Evolutionary conservation across 2,329 filamentous ascomycete species (phyloP).

Genomic region (Pseudogymnoascus verrucosus): DNA sequence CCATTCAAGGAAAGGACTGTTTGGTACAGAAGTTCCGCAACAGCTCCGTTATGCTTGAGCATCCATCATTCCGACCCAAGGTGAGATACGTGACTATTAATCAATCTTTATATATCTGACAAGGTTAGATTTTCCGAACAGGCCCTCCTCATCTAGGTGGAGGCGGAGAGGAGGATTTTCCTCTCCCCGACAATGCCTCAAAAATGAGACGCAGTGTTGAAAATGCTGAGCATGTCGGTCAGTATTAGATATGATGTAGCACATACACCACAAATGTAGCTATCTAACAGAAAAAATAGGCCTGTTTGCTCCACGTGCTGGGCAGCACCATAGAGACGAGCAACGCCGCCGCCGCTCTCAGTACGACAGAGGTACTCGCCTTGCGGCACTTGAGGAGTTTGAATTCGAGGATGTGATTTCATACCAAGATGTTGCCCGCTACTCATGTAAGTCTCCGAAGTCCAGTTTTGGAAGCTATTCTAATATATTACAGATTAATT

Average conservation of each 20-base stretch:
- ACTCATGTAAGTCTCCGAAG: conserved; percentile 44
- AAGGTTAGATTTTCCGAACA: conserved; percentile 46
- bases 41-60: conserved; percentile 89
- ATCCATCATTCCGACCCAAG: conserved; percentile 74
- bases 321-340: conserved; percentile 64
- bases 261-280: not conserved
- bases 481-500: not conserved
- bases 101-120: conserved; percentile 37
- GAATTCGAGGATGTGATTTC: conserved; percentile 36
- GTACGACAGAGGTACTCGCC: conserved; percentile 72
- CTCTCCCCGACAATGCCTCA: conserved; percentile 70
- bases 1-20: conserved; percentile 87
- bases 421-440: conserved; percentile 32
- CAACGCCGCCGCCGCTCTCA: conserved; percentile 69
- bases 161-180: conserved; percentile 69
- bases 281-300: conserved; percentile 38
- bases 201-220: conserved; percentile 85
- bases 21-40: conserved; percentile 94
- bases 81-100: conserved; percentile 34
- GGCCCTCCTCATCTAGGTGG: conserved; percentile 38
- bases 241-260: conserved; percentile 28
- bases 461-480: not conserved
- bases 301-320: conserved; percentile 72
- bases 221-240: conserved; percentile 77
- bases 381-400: conserved; percentile 56